phyloP scores from a whole-genome alignment of 2,329 filamentous ascomycete species.

The Fusarium clavum region DNA sequence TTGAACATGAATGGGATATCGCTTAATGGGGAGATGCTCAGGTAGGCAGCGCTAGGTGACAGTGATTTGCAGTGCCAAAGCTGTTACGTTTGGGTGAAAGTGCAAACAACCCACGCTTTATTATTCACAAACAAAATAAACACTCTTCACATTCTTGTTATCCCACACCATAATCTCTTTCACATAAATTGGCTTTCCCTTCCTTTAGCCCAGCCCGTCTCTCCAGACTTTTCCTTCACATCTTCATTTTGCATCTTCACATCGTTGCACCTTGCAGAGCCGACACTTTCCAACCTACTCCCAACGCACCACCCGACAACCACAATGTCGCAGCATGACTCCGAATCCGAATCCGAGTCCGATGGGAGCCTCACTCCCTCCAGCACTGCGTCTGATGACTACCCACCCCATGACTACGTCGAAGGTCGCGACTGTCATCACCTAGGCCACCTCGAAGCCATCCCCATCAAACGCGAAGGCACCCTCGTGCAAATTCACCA shows the following conservation, averaged over 20 bases:
- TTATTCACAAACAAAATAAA: neutral
- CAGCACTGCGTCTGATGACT: fast-evolving
- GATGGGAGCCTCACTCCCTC: neutral
- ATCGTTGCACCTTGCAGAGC: neutral
- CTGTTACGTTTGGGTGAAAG: neutral
- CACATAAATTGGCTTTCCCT: neutral
- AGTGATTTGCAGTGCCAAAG: neutral
- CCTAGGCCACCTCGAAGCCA: neutral
- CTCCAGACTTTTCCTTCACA: neutral
- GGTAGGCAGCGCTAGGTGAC: neutral
- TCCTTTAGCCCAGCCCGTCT: neutral
- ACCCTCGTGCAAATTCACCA: neutral
- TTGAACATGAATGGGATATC: neutral
- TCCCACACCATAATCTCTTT: neutral
- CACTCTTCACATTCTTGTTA: neutral
- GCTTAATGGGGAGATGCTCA: neutral
- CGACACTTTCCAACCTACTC: neutral
- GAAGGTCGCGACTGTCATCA: neutral
- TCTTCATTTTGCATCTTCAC: neutral
- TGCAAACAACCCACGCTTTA: neutral
- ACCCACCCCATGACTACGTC: fast-evolving
- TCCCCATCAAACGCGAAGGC: neutral
- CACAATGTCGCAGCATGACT: neutral
- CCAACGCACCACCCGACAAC: neutral
- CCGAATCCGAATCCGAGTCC: neutral